Evolutionary conservation across 805 yeast species (phyloP).

Genomic region (Ogataea pilisensis): DNA sequence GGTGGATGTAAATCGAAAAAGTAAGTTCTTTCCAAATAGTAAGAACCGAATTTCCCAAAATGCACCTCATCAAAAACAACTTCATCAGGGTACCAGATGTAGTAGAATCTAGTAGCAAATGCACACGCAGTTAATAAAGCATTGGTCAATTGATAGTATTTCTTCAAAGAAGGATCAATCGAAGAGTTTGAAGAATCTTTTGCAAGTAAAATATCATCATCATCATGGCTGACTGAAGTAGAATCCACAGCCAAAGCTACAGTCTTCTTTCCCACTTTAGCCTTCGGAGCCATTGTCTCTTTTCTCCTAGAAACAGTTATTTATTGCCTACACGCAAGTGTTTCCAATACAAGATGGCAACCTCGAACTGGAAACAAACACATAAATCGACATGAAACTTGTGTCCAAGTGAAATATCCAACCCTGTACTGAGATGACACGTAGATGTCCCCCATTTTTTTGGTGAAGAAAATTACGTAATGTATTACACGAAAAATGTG

Average conservation of each 20-base stretch:
- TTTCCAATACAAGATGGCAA: too few species aligned
- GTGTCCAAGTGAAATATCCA: too few species aligned
- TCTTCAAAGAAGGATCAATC: slow-evolving; percentile 24
- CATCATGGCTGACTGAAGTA: background rate
- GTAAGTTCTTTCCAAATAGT: slow-evolving; percentile 83
- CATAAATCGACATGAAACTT: too few species aligned
- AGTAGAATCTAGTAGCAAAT: slow-evolving; percentile 53
- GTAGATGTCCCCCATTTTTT: too few species aligned
- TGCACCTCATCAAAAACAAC: slow-evolving; percentile 88
- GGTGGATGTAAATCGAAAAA: slow-evolving; percentile 99
- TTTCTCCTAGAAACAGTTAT: too few species aligned
- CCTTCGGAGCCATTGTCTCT: slow-evolving; percentile 20
- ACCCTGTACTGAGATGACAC: too few species aligned
- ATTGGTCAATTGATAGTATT: slow-evolving; percentile 33
- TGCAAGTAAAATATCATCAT: background rate
- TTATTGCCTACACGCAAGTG: too few species aligned
- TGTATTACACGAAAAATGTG: too few species aligned
- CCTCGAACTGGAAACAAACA: too few species aligned
- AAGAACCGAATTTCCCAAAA: slow-evolving; percentile 81
- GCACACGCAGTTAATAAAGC: slow-evolving; percentile 39
- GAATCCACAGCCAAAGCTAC: slow-evolving; percentile 2
- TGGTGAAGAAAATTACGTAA: too few species aligned
- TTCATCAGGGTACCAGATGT: slow-evolving; percentile 60
- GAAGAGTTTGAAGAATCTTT: slow-evolving; percentile 11
- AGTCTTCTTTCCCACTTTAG: slow-evolving; percentile 13